Base-by-base conservation (phyloP, 345 rosid species). In the Euphorbia peplus region DNA sequence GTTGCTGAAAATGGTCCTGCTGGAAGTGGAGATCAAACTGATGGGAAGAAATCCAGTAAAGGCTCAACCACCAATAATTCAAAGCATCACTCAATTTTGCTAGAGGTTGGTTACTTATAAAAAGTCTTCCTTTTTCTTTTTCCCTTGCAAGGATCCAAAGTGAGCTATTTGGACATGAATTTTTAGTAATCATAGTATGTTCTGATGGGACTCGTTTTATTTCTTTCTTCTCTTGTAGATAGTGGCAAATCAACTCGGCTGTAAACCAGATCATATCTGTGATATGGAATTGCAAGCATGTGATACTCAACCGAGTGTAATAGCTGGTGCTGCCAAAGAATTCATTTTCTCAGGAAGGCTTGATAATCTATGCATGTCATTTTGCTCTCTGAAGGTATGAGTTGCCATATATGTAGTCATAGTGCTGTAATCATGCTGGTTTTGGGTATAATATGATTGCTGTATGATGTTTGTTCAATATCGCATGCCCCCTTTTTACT, bases 241-340 rank as follows among this genome's bases (percentile, higher is more conserved):
- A 69, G 82, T 95, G 51, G 95, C 95, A 35, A 66, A 68, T 44
- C 78, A 83, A 48, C 75, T 86, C 66, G 86, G 88, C 44, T 95
- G 98, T 73, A 68, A 76, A 66, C 83, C 90, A 22, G 87, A 80
- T 58, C 90, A 85, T 75, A 95, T 91, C 72, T 87, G 84, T 60
- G 99, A 95, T 77, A 91, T 92, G 84, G 99, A 95, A 77, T 78
- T 95, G 76, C 98, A 95, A 88, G 96, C 90, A 63, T 95, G 99
- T 66, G 99, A 95, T 75, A 90, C 98, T 59, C 99, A 95, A 77
- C 96, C 92, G 37, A 90, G 97, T 80, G 60, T 82, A 71, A 79
- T 87, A 52, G 99, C 77, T 47, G 98, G 98, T 79, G 96, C 90
- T 73, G 69, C 84, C 37, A 90, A 91, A 78, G 97, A 95, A 78